phyloP scores from a whole-genome alignment of 148 eudicot species.

The Polygonum aviculare region DNA sequence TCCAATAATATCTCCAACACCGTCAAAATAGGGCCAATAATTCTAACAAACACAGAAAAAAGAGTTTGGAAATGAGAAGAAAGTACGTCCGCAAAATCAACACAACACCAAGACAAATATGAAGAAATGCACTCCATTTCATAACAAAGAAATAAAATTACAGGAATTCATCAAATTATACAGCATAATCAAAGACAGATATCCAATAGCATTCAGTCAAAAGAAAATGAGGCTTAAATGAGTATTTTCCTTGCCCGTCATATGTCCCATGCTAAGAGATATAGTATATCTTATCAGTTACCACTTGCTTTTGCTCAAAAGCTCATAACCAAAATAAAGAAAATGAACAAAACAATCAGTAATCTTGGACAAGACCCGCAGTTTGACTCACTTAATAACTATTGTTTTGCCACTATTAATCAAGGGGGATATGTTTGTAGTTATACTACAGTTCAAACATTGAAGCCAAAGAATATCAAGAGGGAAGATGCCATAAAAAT shows the following conservation, averaged over 20 bases:
- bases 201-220: background rate
- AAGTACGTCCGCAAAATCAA: background rate
- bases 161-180: background rate
- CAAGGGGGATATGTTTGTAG: background rate
- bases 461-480: background rate
- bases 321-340: background rate
- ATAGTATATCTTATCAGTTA: background rate
- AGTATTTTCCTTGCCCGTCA: background rate
- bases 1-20: background rate
- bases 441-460: background rate
- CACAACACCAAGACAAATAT: background rate
- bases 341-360: background rate
- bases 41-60: background rate
- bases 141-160: background rate
- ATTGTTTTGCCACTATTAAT: background rate
- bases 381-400: background rate
- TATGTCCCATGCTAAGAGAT: background rate
- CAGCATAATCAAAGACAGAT: background rate
- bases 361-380: background rate
- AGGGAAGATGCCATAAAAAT: background rate
- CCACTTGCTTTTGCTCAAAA: background rate
- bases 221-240: background rate
- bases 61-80: background rate
- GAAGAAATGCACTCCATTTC: background rate
- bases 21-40: background rate